Percentiles rank a stretch among this genome's conserved stretches.
Evolutionary conservation across 108 stramenopile species (phyloP).

Genomic region (Parietichytrium sp.): DNA sequence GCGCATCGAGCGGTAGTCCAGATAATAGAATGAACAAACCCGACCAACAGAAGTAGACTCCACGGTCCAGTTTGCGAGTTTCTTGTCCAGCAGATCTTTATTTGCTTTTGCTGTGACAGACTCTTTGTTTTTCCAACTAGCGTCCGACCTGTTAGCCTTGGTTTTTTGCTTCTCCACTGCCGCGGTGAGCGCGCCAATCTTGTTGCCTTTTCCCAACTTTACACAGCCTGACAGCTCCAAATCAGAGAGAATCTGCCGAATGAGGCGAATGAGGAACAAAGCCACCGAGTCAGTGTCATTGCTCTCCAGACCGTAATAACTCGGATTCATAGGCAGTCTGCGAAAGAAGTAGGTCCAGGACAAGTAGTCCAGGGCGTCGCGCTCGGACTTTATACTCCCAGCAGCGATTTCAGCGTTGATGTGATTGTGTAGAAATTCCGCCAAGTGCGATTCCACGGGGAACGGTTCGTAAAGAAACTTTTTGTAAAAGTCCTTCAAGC

Average conservation of each 20-base stretch:
- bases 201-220: constrained; percentile 52
- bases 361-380: constrained; percentile 85
- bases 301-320: constrained; percentile 79
- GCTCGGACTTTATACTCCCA: constrained; percentile 71
- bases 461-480: constrained; percentile 97
- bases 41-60: constrained; percentile 71
- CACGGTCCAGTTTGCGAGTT: constrained; percentile 40
- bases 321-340: constrained; percentile 86
- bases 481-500: constrained; percentile 91
- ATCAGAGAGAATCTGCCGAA: constrained; percentile 64
- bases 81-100: constrained; percentile 36
- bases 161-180: neutral
- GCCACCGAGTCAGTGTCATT: constrained; percentile 67
- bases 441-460: constrained; percentile 94
- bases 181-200: neutral
- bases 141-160: neutral
- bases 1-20: constrained; percentile 71
- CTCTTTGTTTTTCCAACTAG: neutral
- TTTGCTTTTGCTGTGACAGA: constrained; percentile 4
- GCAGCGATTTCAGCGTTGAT: constrained; percentile 88
- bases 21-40: constrained; percentile 86
- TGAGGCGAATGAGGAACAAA: constrained; percentile 63
- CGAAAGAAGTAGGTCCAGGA: constrained; percentile 95
- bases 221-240: constrained; percentile 77
- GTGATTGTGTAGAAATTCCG: constrained; percentile 79